phyloP scores from a whole-genome alignment of 2,329 filamentous ascomycete species.

The Paramyrothecium sp. region DNA sequence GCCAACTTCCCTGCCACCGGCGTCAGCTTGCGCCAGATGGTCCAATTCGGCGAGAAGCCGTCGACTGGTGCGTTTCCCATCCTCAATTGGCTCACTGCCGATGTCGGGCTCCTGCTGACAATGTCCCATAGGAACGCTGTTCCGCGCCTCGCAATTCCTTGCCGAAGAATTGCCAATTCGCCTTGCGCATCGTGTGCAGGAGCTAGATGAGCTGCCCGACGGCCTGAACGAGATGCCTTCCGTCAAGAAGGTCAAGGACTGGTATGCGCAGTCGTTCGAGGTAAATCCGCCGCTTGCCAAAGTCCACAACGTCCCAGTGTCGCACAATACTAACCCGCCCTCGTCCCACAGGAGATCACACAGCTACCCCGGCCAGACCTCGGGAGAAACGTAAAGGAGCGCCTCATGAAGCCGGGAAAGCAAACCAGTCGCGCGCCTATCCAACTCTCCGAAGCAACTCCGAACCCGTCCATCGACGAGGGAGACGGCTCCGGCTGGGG shows the following conservation, averaged over 20 bases:
- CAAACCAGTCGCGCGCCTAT: conserved; percentile 55
- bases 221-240: conserved; percentile 98
- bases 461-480: conserved; percentile 84
- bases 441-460: conserved; percentile 77
- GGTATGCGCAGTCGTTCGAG: conserved; percentile 99
- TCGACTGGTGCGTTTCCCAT: conserved; percentile 78
- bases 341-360: conserved; percentile 76
- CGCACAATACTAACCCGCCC: not conserved
- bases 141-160: conserved; percentile 96
- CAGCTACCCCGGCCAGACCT: conserved; percentile 76
- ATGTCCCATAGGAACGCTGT: conserved; percentile 82
- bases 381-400: conserved; percentile 71
- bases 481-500: conserved; percentile 72
- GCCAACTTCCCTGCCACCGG: conserved; percentile 95
- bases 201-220: conserved; percentile 88
- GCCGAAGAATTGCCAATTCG: conserved; percentile 97
- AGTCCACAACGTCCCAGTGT: not conserved
- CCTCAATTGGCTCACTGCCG: conserved; percentile 47
- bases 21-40: conserved; percentile 96
- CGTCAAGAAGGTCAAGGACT: conserved; percentile 90
- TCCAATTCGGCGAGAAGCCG: conserved; percentile 93
- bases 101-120: conserved; percentile 62
- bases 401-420: conserved; percentile 69
- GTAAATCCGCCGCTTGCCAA: conserved; percentile 44
- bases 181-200: conserved; percentile 92